A percentile compares a stretch with the other conserved stretches of the same genome.
Evolutionary conservation across 768 basidiomycete species (phyloP).

Genomic region (Lentinula guzmanii): DNA sequence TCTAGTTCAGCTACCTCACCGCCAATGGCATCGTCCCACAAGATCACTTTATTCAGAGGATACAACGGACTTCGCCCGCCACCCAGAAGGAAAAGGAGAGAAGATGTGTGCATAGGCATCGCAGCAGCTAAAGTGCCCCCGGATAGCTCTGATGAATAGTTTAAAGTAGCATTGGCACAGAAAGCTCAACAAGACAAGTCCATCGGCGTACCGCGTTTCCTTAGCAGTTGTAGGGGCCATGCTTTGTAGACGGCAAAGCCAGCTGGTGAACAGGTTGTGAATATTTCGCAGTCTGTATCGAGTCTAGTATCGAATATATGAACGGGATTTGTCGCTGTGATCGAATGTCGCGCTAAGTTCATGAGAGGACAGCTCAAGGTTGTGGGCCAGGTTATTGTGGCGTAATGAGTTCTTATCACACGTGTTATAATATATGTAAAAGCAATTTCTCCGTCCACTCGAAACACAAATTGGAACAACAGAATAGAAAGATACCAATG

Average conservation of each 20-base stretch:
- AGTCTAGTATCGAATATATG: constrained; percentile 75
- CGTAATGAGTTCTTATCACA: not conserved
- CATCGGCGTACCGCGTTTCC: constrained; percentile 63
- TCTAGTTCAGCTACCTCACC: constrained; percentile 83
- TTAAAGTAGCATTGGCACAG: not conserved
- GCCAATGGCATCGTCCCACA: constrained; percentile 82
- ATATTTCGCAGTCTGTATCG: constrained; percentile 75
- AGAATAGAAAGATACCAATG: not conserved
- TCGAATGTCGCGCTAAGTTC: constrained; percentile 84
- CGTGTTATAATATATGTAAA: not conserved
- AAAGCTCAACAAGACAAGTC: constrained; percentile 10
- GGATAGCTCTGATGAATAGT: constrained; percentile 50
- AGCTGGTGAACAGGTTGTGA: constrained; percentile 71
- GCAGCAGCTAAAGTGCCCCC: constrained; percentile 76
- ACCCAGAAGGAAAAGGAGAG: constrained; percentile 80
- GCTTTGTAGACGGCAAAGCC: constrained; percentile 82
- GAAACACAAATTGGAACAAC: not conserved
- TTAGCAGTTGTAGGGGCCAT: constrained; percentile 69
- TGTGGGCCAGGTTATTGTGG: not conserved
- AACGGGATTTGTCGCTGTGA: constrained; percentile 69
- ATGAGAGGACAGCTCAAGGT: constrained; percentile 30
- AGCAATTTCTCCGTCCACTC: not conserved
- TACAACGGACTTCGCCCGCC: constrained; percentile 86
- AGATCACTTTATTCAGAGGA: constrained; percentile 85
- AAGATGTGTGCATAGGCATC: constrained; percentile 75